Conservation (phyloP, 345 rosid genomes). For the Trapa bicornis region DNA sequence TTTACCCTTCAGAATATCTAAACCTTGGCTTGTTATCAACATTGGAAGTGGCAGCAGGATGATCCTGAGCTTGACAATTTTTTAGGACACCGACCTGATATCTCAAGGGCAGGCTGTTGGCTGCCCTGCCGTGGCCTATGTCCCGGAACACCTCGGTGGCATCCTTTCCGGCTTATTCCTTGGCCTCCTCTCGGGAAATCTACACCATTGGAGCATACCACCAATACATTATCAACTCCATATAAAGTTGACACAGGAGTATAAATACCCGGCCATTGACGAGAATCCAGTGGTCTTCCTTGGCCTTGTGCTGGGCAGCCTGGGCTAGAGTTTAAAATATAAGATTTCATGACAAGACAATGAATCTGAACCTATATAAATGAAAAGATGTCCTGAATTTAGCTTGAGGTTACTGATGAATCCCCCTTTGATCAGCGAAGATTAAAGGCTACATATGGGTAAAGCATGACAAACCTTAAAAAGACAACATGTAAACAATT, state of each 20-base stretch:
- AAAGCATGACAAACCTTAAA: not conserved
- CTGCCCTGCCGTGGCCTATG: constrained; percentile 47
- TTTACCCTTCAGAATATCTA: too few species aligned
- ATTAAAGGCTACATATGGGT: not conserved
- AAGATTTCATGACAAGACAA: not conserved
- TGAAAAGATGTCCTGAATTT: not conserved
- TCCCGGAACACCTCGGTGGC: constrained; percentile 33
- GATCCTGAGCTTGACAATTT: constrained; percentile 16
- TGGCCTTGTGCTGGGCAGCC: constrained; percentile 40
- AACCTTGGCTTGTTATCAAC: too few species aligned
- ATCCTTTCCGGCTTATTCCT: constrained; percentile 46
- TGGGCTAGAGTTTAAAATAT: constrained; percentile 18
- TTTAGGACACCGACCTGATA: constrained; percentile 42
- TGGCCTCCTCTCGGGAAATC: constrained; percentile 36
- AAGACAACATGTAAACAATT: not conserved
- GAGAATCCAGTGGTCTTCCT: constrained; percentile 41
- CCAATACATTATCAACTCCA: not conserved
- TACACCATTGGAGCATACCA: not conserved
- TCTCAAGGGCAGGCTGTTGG: constrained; percentile 22
- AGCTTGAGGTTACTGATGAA: not conserved
- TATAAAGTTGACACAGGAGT: not conserved
- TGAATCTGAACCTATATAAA: not conserved
- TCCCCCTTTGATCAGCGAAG: not conserved
- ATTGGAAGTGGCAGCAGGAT: constrained; percentile 2
- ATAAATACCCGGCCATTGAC: constrained; percentile 31